Base-by-base conservation (phyloP, 257 asterid species). In the Gynochthodes officinalis region DNA sequence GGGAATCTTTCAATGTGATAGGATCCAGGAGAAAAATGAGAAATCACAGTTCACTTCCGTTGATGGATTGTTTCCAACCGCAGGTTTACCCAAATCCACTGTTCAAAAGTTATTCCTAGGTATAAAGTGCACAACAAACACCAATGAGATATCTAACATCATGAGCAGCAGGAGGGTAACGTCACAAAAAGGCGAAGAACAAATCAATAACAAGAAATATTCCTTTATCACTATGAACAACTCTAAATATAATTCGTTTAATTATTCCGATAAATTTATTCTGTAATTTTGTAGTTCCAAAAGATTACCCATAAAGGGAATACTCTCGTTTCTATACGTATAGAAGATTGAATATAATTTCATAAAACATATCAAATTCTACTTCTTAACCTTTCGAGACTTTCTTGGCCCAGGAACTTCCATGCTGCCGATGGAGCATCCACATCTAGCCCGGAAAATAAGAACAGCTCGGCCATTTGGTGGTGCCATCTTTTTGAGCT, bases 401-500 rank as follows among this genome's bases (percentile, higher is more conserved):
- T 88, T 94, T 73, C 72, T 82, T 7, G 92, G 85, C 58, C 98
- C 99, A 14, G 89, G 95, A 37, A 95, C 95, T 80, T 95, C 99
- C 97, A 95, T 80, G 74, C 86, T 87, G 30, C 95, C 98, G 19
- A 90, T 87, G 25, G 98, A 81, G 78, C 99, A 95, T 57, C 99
- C 99, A 76, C 99, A 95, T 74, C 97, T 86, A 0, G 89, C 95
- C 53, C 94, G 89, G 68, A 91, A 95, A 54, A 95, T 87, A 43
- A 95, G 84, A 57, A 95, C 87, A 11, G 98, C 99, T 82, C 92
- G 84, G 71, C 99, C 99, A 72, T 95, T 95, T 39, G 86, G 87
- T 0, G 99, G 99, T 12, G 96, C 98, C 96, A 92, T 85, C 84
- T 89, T 87, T 92, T 89, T 95, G 37, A 95, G 97, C 92, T 95